Base-by-base conservation (phyloP, 768 basidiomycete genomes). In the Collybiopsis confluens region DNA sequence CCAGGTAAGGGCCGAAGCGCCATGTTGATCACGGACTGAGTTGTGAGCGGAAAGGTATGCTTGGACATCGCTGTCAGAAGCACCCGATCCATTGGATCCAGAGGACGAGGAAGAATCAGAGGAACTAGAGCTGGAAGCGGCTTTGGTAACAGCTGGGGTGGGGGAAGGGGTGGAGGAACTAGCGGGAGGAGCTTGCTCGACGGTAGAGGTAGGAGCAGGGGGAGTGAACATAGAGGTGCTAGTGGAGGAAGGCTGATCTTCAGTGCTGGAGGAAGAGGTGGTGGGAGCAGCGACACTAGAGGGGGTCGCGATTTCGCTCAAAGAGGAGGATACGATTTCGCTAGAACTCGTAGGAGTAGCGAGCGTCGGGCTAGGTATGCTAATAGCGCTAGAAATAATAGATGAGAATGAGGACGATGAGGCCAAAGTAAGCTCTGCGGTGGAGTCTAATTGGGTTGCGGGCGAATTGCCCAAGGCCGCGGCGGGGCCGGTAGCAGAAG, bases 1-100 rank as follows among this genome's bases (percentile, higher is more conserved):
- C 88, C 89, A 93, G 0, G 78, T 79, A 43, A 93, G 68, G 7
- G 77, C 56, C 1, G 65, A 44, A 18, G 90, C 91, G 38, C 85
- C 86, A 62, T 90, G 85, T 52, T 77, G 65, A 2, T 79, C 73
- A 24, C 89, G 78, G 59, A 83, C 62, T 0, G 68, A 62, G 71
- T 91, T 92, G 70, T 90, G 88, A 9, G 70, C 76, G 7, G 64
- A 55, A 37, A 92, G 73, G 60, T 83, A 87, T 3, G 71, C 65
- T 35, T 75, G 60, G 21, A 78, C 74, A 60, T 88, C 84, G 35
- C 70, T 65, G 52, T 65, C 66, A 27, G 76, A 72, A 11, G 57
- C 49, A 57, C 59, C 59, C 26, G 57, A 60, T 21, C 44, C 52
- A 15, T 47, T 49, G 7, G 55, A 52, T 23, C 59, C 52, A 36